A percentile compares a stretch with the other conserved stretches of the same genome.
phyloP scores from a whole-genome alignment of 2,329 filamentous ascomycete genomes.

The Xylaria sp. region DNA sequence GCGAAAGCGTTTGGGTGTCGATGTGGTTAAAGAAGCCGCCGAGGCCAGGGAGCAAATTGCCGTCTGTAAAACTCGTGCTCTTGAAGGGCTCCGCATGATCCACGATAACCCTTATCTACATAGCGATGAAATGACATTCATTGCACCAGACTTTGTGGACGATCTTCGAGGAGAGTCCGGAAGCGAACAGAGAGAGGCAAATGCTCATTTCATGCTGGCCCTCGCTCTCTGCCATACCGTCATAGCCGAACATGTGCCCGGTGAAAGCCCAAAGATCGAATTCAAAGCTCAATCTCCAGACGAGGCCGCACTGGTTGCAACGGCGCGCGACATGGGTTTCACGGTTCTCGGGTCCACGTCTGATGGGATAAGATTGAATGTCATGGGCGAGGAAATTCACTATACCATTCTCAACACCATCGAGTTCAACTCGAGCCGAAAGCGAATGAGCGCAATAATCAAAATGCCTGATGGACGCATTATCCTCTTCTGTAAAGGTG shows the following conservation, averaged over 20 bases:
- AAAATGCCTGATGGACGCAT: constrained; percentile 93
- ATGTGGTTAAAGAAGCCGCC: constrained; percentile 82
- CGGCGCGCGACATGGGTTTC: constrained; percentile 94
- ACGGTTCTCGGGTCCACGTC: constrained; percentile 84
- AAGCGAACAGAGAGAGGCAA: constrained; percentile 78
- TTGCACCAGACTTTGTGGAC: constrained; percentile 87
- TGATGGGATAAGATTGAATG: constrained; percentile 85
- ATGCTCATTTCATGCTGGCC: constrained; percentile 91
- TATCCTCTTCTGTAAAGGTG: constrained; percentile 94
- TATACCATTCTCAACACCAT: constrained; percentile 93
- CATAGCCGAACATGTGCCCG: constrained; percentile 87
- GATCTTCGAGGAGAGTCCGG: constrained; percentile 84
- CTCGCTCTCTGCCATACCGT: constrained; percentile 97
- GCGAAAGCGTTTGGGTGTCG: constrained; percentile 88
- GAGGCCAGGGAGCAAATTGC: constrained; percentile 82
- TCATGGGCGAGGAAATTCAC: constrained; percentile 84
- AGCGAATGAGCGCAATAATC: constrained; percentile 97
- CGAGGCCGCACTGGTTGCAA: constrained; percentile 92
- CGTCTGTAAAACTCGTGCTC: constrained; percentile 75
- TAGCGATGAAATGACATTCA: constrained; percentile 89
- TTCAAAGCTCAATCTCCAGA: constrained; percentile 99
- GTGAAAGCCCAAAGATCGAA: constrained; percentile 88
- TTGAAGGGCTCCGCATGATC: constrained; percentile 77
- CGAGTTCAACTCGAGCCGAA: constrained; percentile 96
- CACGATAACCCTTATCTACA: constrained; percentile 92